phyloP scores from a whole-genome alignment of 805 yeast genomes.

The Wickerhamiella allomyrinae region DNA sequence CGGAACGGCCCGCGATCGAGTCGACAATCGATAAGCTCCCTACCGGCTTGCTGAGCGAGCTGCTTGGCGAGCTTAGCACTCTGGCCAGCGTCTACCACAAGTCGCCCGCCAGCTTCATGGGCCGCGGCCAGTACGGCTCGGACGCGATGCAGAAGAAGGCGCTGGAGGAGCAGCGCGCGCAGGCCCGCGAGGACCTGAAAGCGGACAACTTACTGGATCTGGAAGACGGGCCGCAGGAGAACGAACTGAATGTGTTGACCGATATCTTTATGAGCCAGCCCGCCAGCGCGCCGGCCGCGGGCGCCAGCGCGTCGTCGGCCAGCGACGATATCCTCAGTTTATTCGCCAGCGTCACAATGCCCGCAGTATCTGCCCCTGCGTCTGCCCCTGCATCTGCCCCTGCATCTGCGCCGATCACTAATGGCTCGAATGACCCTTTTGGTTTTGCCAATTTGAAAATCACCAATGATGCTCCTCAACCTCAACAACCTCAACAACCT shows the following conservation, averaged over 20 bases:
- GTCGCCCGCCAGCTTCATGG: conserved; percentile 54
- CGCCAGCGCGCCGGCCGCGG: conserved; percentile 12
- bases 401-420: background rate
- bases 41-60: conserved; percentile 48
- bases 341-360: conserved; percentile 22
- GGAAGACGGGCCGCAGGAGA: conserved; percentile 38
- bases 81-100: conserved; percentile 81
- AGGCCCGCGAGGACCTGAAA: conserved; percentile 54
- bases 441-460: conserved; percentile 6
- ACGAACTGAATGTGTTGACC: conserved; percentile 14
- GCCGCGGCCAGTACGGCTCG: conserved; percentile 29
- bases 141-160: conserved; percentile 33
- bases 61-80: conserved; percentile 65
- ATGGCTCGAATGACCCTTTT: conserved; percentile 8
- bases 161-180: conserved; percentile 60
- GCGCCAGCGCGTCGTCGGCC: conserved; percentile 15
- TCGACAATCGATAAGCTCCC: conserved; percentile 62
- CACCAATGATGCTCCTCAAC: background rate
- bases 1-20: conserved; percentile 54
- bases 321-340: conserved; percentile 35
- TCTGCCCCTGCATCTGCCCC: background rate
- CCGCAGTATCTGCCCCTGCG: conserved; percentile 1
- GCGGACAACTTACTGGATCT: conserved; percentile 59
- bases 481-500: too few species aligned
- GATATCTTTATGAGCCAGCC: conserved; percentile 17